Percentiles rank a stretch among this genome's conserved stretches.
Conservation (phyloP, 306 rosid genomes). For the Parietaria judaica region DNA sequence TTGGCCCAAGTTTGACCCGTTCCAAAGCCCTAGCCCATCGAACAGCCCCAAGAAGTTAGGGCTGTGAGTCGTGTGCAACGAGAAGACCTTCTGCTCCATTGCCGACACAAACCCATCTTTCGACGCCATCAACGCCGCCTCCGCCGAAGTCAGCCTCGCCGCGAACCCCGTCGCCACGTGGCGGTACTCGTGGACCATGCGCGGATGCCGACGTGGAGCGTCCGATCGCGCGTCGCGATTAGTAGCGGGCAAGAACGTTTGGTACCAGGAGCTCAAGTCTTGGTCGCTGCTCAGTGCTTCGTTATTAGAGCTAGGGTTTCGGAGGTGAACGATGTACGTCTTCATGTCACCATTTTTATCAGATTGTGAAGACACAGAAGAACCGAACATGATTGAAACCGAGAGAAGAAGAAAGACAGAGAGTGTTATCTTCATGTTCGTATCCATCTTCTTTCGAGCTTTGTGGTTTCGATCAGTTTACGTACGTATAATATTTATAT, state of each 20-base stretch:
- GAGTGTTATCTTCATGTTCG: too few species aligned
- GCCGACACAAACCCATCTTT: slow-evolving; percentile 53
- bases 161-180: slow-evolving; percentile 59
- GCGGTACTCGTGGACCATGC: slow-evolving; percentile 32
- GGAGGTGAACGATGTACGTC: slow-evolving; percentile 50
- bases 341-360: background rate
- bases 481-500: too few species aligned
- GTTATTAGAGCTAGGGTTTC: slow-evolving; percentile 28
- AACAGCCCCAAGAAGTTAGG: slow-evolving; percentile 54
- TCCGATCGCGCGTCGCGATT: slow-evolving; percentile 13
- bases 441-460: too few species aligned
- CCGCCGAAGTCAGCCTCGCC: slow-evolving; percentile 45
- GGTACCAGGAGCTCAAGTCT: slow-evolving; percentile 47
- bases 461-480: too few species aligned
- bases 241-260: slow-evolving; percentile 44
- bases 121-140: slow-evolving; percentile 30
- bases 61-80: slow-evolving; percentile 49
- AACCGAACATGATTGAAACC: too few species aligned
- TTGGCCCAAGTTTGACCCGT: slow-evolving; percentile 47
- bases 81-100: slow-evolving; percentile 23
- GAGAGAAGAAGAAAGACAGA: too few species aligned
- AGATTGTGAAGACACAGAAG: too few species aligned
- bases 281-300: slow-evolving; percentile 6
- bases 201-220: slow-evolving; percentile 18
- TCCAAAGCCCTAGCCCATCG: slow-evolving; percentile 45